Percentiles rank a stretch among this genome's conserved stretches.
These are phyloP conservation scores for Moringa oleifera DNA, from an alignment of 345 rosid species.

Conservation along the genomic window DNA sequence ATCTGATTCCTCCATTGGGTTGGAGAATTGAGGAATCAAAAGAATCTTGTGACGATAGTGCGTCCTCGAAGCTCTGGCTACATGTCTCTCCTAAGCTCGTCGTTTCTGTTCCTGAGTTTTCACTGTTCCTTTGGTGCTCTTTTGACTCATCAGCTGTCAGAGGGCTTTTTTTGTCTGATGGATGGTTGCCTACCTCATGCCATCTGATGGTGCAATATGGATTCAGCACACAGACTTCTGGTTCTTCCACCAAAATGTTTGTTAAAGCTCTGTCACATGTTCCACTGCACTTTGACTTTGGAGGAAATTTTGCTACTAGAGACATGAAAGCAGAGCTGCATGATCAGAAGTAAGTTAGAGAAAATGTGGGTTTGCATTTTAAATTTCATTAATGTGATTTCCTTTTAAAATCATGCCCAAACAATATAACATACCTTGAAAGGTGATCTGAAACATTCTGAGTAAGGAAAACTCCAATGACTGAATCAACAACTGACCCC, in stretches of 20 bases:
- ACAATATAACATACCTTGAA: conserved; percentile 60
- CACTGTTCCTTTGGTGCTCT: conserved; percentile 30
- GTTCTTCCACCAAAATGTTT: conserved; percentile 49
- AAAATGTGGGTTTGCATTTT: conserved; percentile 12
- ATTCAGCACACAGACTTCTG: conserved; percentile 38
- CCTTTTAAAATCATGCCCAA: conserved; percentile 3
- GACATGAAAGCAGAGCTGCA: conserved; percentile 98
- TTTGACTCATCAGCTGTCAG: conserved; percentile 26
- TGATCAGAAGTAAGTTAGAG: conserved; percentile 14
- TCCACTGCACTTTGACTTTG: conserved; percentile 30
- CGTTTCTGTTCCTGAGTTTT: conserved; percentile 35
- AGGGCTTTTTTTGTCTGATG: conserved; percentile 33
- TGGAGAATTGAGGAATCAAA: conserved; percentile 41
- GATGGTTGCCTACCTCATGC: conserved; percentile 26
- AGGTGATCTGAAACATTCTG: conserved; percentile 97
- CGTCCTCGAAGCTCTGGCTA: conserved; percentile 54
- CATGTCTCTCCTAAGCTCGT: conserved; percentile 32
- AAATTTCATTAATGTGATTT: conserved; percentile 10
- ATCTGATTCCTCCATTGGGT: conserved; percentile 40
- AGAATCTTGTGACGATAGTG: conserved; percentile 74
- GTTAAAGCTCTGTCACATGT: conserved; percentile 20
- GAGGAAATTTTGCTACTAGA: conserved; percentile 72
- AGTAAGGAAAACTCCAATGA: conserved; percentile 91
- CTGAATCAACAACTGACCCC: conserved; percentile 97
- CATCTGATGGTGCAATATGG: conserved; percentile 33